Percentiles rank a stretch among this genome's conserved stretches.
Evolutionary conservation across 2,329 filamentous ascomycete genomes (phyloP).

Genomic region (Ceratocystis destructans): DNA sequence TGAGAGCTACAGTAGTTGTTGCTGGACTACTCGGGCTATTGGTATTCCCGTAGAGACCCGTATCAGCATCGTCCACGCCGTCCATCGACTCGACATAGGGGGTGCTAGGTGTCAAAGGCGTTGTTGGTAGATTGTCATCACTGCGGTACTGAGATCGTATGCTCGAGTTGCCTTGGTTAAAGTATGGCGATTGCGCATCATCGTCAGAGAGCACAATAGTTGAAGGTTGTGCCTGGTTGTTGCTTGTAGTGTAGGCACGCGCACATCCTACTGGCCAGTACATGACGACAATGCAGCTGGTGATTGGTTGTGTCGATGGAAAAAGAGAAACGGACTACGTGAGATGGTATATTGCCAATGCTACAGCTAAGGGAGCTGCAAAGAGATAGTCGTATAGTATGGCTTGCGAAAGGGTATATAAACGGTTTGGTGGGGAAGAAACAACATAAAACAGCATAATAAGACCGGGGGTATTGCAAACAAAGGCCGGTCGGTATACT

Average conservation of each 20-base stretch:
- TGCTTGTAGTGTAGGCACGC: slow-evolving; percentile 67
- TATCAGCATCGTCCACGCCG: slow-evolving; percentile 29
- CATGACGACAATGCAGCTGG: slow-evolving; percentile 35
- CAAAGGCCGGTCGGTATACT: background rate
- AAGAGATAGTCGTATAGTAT: background rate
- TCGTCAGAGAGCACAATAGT: slow-evolving; percentile 43
- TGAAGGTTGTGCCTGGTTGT: slow-evolving; percentile 40
- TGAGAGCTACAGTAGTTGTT: slow-evolving; percentile 23
- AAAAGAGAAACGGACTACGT: background rate
- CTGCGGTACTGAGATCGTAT: slow-evolving; percentile 15
- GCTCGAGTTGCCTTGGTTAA: slow-evolving; percentile 12
- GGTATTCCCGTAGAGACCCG: background rate
- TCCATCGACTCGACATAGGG: slow-evolving; percentile 47
- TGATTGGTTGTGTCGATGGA: background rate
- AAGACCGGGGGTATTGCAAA: background rate
- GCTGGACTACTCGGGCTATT: slow-evolving; percentile 5
- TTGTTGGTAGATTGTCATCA: slow-evolving; percentile 27
- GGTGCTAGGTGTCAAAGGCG: slow-evolving; percentile 42
- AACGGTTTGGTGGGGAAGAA: background rate
- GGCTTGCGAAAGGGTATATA: background rate
- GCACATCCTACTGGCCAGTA: slow-evolving; percentile 85
- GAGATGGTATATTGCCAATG: background rate
- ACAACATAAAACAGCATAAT: background rate
- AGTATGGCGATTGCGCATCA: slow-evolving; percentile 26
- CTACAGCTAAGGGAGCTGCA: background rate